A percentile compares a stretch with the other conserved stretches of the same genome.
Conservation (phyloP, 2,329 filamentous ascomycete species). For the Alternaria ventricosa region DNA sequence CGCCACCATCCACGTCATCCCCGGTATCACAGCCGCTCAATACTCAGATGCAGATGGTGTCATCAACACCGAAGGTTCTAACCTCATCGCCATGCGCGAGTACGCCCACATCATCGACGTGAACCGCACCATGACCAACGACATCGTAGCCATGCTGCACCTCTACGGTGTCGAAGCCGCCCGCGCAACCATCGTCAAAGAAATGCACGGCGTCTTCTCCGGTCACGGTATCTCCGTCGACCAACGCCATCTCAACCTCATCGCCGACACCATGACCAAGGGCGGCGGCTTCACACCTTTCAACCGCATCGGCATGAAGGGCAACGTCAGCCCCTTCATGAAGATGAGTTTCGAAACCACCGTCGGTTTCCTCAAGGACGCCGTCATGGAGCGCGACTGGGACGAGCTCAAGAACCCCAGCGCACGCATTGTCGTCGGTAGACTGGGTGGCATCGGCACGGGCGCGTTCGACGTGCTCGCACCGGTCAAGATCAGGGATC, state of each 20-base stretch:
- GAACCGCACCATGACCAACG: conserved; percentile 87
- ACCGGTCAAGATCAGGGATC: conserved; percentile 38
- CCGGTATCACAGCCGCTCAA: conserved; percentile 75
- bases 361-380: conserved; percentile 89
- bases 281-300: conserved; percentile 89
- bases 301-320: conserved; percentile 85
- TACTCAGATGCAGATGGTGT: conserved; percentile 54
- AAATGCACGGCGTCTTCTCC: conserved; percentile 84
- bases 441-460: conserved; percentile 82
- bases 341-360: conserved; percentile 99
- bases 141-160: conserved; percentile 82
- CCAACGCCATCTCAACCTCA: conserved; percentile 89
- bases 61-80: conserved; percentile 83
- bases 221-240: conserved; percentile 94
- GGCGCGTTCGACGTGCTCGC: conserved; percentile 86
- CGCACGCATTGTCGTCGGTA: conserved; percentile 85
- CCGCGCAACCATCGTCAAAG: conserved; percentile 82
- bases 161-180: conserved; percentile 95
- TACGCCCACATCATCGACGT: conserved; percentile 86
- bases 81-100: conserved; percentile 87
- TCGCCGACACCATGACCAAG: conserved; percentile 98
- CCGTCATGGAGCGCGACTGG: conserved; percentile 86
- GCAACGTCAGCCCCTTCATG: conserved; percentile 88
- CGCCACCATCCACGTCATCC: conserved; percentile 86
- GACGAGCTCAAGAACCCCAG: conserved; percentile 87